A percentile compares a stretch with the other conserved stretches of the same genome.
These are phyloP conservation scores for Leccinum disarticulatum DNA, from an alignment of 768 basidiomycete species.

Conservation along the genomic window DNA sequence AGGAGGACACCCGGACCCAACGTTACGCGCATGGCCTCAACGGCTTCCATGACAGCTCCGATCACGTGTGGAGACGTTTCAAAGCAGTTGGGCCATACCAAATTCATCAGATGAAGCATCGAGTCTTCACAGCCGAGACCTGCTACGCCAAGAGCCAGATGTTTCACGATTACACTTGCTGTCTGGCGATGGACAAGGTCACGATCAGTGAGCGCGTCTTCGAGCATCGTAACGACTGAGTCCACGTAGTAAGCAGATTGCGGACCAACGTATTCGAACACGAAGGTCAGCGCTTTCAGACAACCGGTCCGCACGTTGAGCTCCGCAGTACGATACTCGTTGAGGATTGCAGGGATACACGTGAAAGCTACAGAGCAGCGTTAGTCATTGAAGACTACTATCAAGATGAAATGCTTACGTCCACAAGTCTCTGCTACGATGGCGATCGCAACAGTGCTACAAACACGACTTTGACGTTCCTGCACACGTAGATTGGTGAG, in stretches of 20 bases:
- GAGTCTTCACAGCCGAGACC: slow-evolving; percentile 98
- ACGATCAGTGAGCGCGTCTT: slow-evolving; percentile 96
- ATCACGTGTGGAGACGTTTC: slow-evolving; percentile 99
- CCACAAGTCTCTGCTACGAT: slow-evolving; percentile 95
- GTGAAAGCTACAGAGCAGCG: slow-evolving; percentile 69
- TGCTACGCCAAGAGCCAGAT: slow-evolving; percentile 93
- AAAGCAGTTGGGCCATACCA: slow-evolving; percentile 99
- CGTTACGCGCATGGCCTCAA: slow-evolving; percentile 96
- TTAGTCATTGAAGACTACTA: slow-evolving; percentile 3
- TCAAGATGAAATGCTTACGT: slow-evolving; percentile 35
- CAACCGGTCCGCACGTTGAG: slow-evolving; percentile 98
- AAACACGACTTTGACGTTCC: slow-evolving; percentile 98
- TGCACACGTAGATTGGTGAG: slow-evolving; percentile 97
- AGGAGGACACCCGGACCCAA: slow-evolving; percentile 91
- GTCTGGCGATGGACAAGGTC: slow-evolving; percentile 99
- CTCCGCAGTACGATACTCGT: slow-evolving; percentile 98
- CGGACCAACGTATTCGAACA: slow-evolving; percentile 98
- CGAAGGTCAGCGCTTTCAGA: slow-evolving; percentile 96
- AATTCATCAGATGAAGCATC: slow-evolving; percentile 95
- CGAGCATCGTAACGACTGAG: slow-evolving; percentile 96
- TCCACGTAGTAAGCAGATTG: slow-evolving; percentile 97
- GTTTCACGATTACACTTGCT: slow-evolving; percentile 97
- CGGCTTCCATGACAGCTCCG: slow-evolving; percentile 95
- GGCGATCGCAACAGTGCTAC: slow-evolving; percentile 96
- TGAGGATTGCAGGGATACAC: slow-evolving; percentile 97